Evolutionary conservation across 108 stramenopile genomes (phyloP), one percentile per base, ranked within the genome.

Genomic region (Discostella stelligeroides): DNA sequence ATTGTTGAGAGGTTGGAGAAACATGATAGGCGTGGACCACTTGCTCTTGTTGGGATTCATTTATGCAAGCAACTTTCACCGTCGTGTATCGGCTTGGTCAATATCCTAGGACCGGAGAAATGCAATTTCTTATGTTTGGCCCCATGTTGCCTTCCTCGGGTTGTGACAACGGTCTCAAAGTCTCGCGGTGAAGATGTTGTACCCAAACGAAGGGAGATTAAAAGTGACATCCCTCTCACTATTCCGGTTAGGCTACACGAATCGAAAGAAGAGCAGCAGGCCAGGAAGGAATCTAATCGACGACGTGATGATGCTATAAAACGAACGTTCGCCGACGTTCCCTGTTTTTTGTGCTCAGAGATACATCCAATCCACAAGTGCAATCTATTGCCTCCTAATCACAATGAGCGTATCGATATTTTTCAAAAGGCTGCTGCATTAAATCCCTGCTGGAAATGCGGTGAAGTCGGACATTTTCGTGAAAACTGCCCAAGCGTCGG

Each of bases 141-240:
- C 27, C 89, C 89, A 21, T 90, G 89, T 56, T 90, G 89, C 57
- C 50, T 90, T 50, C 89, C 89, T 7, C 73, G 86, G 17, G 71
- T 60, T 37, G 76, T 77, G 24, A 65, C 47, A 25, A 63, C 40
- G 14, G 20, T 63, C 40, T 21, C 25, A 14, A 72, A 72, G 46
- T 28, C 65, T 20, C 28, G 17, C 40, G 67, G 27, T 11, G 57
- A 37, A 4, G 63, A 21, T 24, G 65, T 71, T 8, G n/a, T 18
- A 56, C 30, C 25, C 11, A 29, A 43, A 42, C 40, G 15, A n/a
- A n/a, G n/a, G n/a, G n/a, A n/a, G 23, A 27, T 21, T 1, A 56
- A 27, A 21, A 55, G 54, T 18, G 50, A 54, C 21, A 43, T 24
- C 28, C 71, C 60, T 24, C 46, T 25, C 15, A 53, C 30, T 1